Base-by-base conservation (phyloP, 2,329 filamentous ascomycete species). In the Pestalotiopsis sp. region DNA sequence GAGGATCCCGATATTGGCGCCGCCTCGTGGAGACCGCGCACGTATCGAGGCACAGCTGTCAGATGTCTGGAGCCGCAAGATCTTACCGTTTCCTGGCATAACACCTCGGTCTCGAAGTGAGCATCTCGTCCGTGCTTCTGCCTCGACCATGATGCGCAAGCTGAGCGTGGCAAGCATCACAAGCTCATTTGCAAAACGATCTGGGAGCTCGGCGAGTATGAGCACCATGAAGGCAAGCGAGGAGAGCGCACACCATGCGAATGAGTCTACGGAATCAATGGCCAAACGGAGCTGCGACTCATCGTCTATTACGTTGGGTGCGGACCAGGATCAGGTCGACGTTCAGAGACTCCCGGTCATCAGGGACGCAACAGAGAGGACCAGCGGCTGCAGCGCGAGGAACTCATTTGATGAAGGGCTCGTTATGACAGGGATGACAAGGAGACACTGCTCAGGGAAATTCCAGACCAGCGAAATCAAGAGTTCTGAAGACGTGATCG, bases 141-240 rank as follows among this genome's bases (percentile, higher is more conserved):
- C 94, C 13, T 94, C 93, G 45, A 93, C 93, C 0, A 89, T 97
- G 76, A 97, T 97, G 83, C 89, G 94, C 66, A 97, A 95, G 78
- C 86, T 98, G 71, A 97, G 93, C 79, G 91, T 93, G 75, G 91
- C 92, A 63, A 94, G 91, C 78, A 92, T 96, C 72, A 87, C 92
- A 14, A 91, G 88, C 72, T 92, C 92, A 62, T 95, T 97, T 76
- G 88, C 89, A 49, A 92, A 91, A 73, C 89, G 92, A 68, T 92
- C 92, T 1, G 85, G 84, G 52, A 93, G 91, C 72, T 74, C 85
- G 60, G 80, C 81, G 17, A 82, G 78, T 67, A 72, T 82, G 41
- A 70, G 72, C 67, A 78, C 74, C 12, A 36, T n/a, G 36, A 75
- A 73, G 65, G 70, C 72, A 38, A 78, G 77, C 36, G 80, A 81